Evolutionary conservation across 2,329 filamentous ascomycete genomes (phyloP), one percentile per base, ranked within the genome.

Genomic region (Zymoseptoria brevis): DNA sequence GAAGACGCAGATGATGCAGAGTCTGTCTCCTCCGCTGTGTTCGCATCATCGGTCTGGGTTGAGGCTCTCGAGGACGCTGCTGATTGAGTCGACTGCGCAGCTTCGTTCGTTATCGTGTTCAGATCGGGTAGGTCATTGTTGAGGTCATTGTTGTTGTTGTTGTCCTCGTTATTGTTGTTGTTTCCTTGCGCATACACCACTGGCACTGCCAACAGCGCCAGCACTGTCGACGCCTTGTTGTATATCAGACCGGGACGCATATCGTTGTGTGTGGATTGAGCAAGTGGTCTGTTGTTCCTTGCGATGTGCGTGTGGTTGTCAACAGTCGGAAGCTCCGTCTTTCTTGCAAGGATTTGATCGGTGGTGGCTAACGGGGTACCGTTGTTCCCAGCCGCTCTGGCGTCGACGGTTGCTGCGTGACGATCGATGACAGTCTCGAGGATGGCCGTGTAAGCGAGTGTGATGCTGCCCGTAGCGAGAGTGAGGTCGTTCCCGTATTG

Each of bases 61-160:
- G 69, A 68, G 7, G 65, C 45, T 52, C 66, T 60, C 29, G 71
- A 62, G 29, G 56, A 57, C 19, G 61, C 56, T 30, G 64, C 62
- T 16, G 35, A 45, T 16, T 45, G 13, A 16, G 11, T 45, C 8
- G 58, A 57, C 19, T 62, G 57, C 54, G 62, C 62, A 49, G 61
- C 62, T 9, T 60, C 62, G 49, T 62, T 49, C 41, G 68, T 68
- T 13, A 64, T 64, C 4, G 66, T 69, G 8, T 61, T 57, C 48
- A 71, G 67, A 50, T 70, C 60, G 16, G 71, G 69, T 3, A 72
- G 58, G 50, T 68, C 63, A 13, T 45, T 45, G 35, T 45, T n/a
- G 35, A n/a, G n/a, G 35, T 58, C 64, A 4, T 35, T 35, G 35
- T 45, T 45, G 35, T 45, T n/a, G 35, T 16, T 16, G 35, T 45